phyloP scores from a whole-genome alignment of 306 rosid genomes.

The Fragaria nilgerrensis region DNA sequence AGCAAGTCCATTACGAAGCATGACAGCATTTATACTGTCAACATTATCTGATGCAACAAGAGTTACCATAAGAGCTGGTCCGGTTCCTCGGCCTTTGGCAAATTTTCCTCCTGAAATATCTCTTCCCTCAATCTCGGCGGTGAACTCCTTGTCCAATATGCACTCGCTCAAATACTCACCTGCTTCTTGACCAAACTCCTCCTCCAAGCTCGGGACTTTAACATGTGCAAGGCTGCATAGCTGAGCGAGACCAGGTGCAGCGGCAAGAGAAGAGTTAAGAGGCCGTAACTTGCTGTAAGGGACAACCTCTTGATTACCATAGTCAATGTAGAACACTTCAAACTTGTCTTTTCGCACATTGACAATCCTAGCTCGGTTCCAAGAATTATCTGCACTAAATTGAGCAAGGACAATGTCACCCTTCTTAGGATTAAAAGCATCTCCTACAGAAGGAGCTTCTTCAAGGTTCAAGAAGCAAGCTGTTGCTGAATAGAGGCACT shows the following conservation, averaged over 20 bases:
- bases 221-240: slow-evolving; percentile 86
- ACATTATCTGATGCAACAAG: slow-evolving; percentile 85
- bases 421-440: slow-evolving; percentile 80
- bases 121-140: slow-evolving; percentile 85
- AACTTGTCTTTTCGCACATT: slow-evolving; percentile 65
- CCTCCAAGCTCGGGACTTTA: slow-evolving; percentile 81
- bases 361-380: slow-evolving; percentile 50
- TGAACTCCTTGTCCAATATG: slow-evolving; percentile 61
- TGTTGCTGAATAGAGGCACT: slow-evolving; percentile 76
- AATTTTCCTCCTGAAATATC: slow-evolving; percentile 82
- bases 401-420: slow-evolving; percentile 87
- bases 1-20: slow-evolving; percentile 88
- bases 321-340: slow-evolving; percentile 90
- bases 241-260: slow-evolving; percentile 88
- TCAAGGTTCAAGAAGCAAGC: slow-evolving; percentile 76
- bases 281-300: slow-evolving; percentile 71
- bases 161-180: slow-evolving; percentile 76
- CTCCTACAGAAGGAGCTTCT: slow-evolving; percentile 71
- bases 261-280: slow-evolving; percentile 62
- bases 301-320: slow-evolving; percentile 89
- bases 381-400: slow-evolving; percentile 54
- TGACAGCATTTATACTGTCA: slow-evolving; percentile 35
- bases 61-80: slow-evolving; percentile 57
- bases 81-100: slow-evolving; percentile 80
- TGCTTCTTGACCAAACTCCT: slow-evolving; percentile 92